A percentile compares a stretch with the other conserved stretches of the same genome.
These are phyloP conservation scores for Onygenales sp. DNA, from an alignment of 2,329 filamentous ascomycete species.

Conservation along the genomic window DNA sequence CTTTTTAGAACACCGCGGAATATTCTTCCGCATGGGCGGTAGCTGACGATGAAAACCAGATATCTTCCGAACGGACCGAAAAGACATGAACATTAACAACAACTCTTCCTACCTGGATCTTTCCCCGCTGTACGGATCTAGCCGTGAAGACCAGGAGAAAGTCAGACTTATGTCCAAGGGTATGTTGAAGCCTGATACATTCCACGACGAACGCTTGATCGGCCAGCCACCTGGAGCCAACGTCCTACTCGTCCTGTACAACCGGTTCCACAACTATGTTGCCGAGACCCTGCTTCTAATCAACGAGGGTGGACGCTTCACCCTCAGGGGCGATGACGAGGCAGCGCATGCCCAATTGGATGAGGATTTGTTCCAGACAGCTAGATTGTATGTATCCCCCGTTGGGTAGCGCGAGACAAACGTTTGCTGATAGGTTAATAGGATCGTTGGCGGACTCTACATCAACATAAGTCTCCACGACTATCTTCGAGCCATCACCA, in stretches of 20 bases:
- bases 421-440: constrained; percentile 1
- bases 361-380: constrained; percentile 25
- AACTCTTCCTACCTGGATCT: constrained; percentile 40
- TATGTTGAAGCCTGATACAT: constrained; percentile 28
- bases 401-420: not conserved
- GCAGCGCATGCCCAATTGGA: constrained; percentile 24
- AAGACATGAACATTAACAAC: constrained; percentile 23
- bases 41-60: constrained; percentile 13
- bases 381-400: constrained; percentile 16
- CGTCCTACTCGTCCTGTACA: constrained; percentile 25
- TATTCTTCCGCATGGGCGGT: not conserved
- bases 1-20: not conserved
- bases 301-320: constrained; percentile 33
- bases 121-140: constrained; percentile 34
- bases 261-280: constrained; percentile 29
- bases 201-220: constrained; percentile 22
- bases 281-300: constrained; percentile 25
- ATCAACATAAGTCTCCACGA: constrained; percentile 25
- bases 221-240: constrained; percentile 23
- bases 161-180: constrained; percentile 27
- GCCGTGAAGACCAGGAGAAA: constrained; percentile 20
- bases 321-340: constrained; percentile 14
- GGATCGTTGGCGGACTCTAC: constrained; percentile 20
- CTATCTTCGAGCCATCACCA: constrained; percentile 20
- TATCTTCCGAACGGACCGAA: constrained; percentile 31